Evolutionary conservation across 129 eudicot species (phyloP).

Genomic region (Chrysanthemum lavandulifolium): DNA sequence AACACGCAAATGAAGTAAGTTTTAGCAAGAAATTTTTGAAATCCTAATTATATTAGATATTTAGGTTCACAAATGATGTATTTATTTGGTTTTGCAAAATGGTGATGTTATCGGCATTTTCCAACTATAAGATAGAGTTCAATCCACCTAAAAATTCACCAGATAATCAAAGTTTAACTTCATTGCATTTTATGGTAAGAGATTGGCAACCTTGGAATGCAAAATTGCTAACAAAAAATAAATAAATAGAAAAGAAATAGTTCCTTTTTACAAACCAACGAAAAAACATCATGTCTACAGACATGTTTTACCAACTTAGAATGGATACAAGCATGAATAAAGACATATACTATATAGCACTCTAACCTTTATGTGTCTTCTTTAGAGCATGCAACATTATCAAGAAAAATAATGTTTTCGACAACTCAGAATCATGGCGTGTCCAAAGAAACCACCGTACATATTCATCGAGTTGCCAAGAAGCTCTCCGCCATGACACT

Average conservation of each 20-base stretch:
- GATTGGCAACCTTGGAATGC: neutral
- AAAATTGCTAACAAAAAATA: too few relatives aligned
- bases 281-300: neutral
- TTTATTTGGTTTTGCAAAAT: too few relatives aligned
- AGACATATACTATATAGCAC: neutral
- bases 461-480: conserved; percentile 42
- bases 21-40: too few relatives aligned
- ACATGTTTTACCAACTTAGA: neutral
- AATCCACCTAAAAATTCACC: too few relatives aligned
- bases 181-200: too few relatives aligned
- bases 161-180: too few relatives aligned
- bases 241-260: too few relatives aligned
- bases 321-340: neutral
- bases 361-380: conserved; percentile 50
- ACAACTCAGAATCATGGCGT: conserved; percentile 46
- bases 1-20: conserved; percentile 3
- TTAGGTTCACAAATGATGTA: too few relatives aligned
- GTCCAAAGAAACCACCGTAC: conserved; percentile 68
- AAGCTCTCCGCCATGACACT: conserved; percentile 57
- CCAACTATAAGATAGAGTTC: too few relatives aligned
- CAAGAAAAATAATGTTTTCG: conserved; percentile 72
- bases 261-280: neutral
- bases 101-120: too few relatives aligned
- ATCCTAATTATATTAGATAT: too few relatives aligned
- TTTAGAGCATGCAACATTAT: conserved; percentile 56